Base-by-base conservation (phyloP, 768 basidiomycete species). In the Filobasidium wieringae region DNA sequence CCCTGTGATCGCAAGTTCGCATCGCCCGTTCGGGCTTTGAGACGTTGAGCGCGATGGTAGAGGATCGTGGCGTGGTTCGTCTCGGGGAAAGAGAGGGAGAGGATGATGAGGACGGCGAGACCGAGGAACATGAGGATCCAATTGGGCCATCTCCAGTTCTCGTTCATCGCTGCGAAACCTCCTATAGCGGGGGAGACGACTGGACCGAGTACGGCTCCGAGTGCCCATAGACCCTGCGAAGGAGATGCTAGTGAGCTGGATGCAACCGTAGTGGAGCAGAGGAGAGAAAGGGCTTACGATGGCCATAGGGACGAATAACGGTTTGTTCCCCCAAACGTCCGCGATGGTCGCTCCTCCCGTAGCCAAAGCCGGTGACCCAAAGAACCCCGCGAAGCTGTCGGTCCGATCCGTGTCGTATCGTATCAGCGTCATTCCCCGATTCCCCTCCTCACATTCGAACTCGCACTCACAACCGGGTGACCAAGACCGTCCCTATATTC, bases 321-420 rank as follows among this genome's bases (percentile, higher is more conserved):
- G 43, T 24, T 64, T 53, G 1, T 60, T 41, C 2, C 54, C 51
- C 36, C 60, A 67, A 26, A 67, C 65, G 53, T 69, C 68, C 15
- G 57, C 59, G 11, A 69, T 39, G 2, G 63, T 63, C 11, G 68
- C 68, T 7, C 63, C 67, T 31, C 66, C 68, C 5, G 65, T 65
- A 22, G 68, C 68, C 2, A 69, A 37, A 12, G 62, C 61, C 12
- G 68, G 68, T 11, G 59, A 61, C 5, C 66, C 64, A 27, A 66
- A 55, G 57, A 69, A 69, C 8, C 68, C 68, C 33, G 66, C 55
- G 14, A 69, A 40, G 36, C n/a, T n/a, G n/a, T n/a, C n/a, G n/a
- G n/a, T n/a, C n/a, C n/a, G 62, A 64, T n/a, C n/a, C n/a, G n/a
- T n/a, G n/a, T n/a, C n/a, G n/a, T n/a, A n/a, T n/a, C n/a, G n/a